Evolutionary conservation across 2,329 filamentous ascomycete genomes (phyloP), one percentile per base, ranked within the genome.

Genomic region (Colletotrichum sp.): DNA sequence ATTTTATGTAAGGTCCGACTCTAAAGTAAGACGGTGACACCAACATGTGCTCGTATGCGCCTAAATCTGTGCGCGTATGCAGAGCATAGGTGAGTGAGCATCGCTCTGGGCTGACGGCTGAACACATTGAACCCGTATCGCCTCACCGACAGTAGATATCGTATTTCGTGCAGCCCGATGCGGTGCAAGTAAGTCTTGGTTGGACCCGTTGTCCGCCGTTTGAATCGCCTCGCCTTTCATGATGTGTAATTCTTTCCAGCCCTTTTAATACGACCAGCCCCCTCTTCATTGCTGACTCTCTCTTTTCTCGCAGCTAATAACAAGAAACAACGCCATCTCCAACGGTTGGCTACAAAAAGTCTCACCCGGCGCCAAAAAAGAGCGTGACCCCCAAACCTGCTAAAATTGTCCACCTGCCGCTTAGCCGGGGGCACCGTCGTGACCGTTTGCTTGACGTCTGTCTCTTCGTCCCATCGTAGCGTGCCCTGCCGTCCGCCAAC

Each of bases 381-480:
- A 61, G 36, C 67, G 62, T 62, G 39, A 75, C 52, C 16, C 55
- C 15, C 19, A 55, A n/a, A 22, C 11, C n/a, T 52, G 44, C 62
- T 44, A 57, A 67, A 63, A 68, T n/a, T 36, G 72, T 55, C n/a
- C 16, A 39, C 9, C 70, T 75, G 57, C 69, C 62, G 69, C 69
- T 67, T 75, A 67, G 36, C 72, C 62, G 55, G 44, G 44, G 44
- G n/a, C 39, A 52, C 44, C n/a, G 44, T 52, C n/a, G 63, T 27
- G 55, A 36, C 69, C 72, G 52, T 68, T 62, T 67, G 55, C 55
- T 15, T 72, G 63, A 75, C 72, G 55, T 72, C 44, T 66, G 72
- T 75, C 62, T 72, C 64, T 72, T 32, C 27, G 16, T 67, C 30
- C 6, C 72, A 49, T 49, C 70, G 69, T 68, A 59, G 70, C 36